Base-by-base conservation (phyloP, 1,284 basidiomycete species). In the Phellinidium pouzarii region DNA sequence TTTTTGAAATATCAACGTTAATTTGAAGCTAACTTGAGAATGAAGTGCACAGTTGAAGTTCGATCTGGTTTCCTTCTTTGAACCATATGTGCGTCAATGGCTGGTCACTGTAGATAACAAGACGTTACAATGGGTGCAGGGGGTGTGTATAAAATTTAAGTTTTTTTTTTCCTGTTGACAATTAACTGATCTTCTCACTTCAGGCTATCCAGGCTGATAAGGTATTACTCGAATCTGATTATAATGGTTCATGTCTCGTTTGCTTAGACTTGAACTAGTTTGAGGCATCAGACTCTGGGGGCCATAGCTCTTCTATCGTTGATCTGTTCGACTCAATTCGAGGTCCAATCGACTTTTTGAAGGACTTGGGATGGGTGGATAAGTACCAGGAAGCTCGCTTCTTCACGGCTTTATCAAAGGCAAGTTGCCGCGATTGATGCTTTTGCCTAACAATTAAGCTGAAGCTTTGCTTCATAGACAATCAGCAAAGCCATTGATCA, bases 271-370 rank as follows among this genome's bases (percentile, higher is more conserved):
- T 31, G n/a, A 11, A 40, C 5, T 60, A 93, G 89, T 96, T 95
- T 63, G 79, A 91, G 65, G 84, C 93, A 2, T 89, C 93, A 61
- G 84, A 84, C 40, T 67, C 78, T 2, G 89, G 91, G 60, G 87
- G 89, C 0, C 92, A 96, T 63, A 95, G 92, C 63, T 94, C 93
- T 36, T 98, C 94, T 0, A 94, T 99, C 53, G 84, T 94, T 38
- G 96, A 99, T 68, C 75, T 99, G 1, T 97, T 98, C 63, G 93
- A 92, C 54, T 97, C 94, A 1, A 77, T 98, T 55, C 83, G 90
- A 53, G 94, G 91, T 63, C 93, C 94, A 0, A 86, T 95, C 60
- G 79, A 83, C 50, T 94, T 96, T 67, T 71, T 99, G 45, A 79
- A 91, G 63, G 87, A 89, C 48, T 74, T 99, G 37, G 80, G 93